Percentiles rank a stretch among this genome's conserved stretches.
Conservation (phyloP, 108 stramenopile genomes). For the Craspedostauros australis region DNA sequence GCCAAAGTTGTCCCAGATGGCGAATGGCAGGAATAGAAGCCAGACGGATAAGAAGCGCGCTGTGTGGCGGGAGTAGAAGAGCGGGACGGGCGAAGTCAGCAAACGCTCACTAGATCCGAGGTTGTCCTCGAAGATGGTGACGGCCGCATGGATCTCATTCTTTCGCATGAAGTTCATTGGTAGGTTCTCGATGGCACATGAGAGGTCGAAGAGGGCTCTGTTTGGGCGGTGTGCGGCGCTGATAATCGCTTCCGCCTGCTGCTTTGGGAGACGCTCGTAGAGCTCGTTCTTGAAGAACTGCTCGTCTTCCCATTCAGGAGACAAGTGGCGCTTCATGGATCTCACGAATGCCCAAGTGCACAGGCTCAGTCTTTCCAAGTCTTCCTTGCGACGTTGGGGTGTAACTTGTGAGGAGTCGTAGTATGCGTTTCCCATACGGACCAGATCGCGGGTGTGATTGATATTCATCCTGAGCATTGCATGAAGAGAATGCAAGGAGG, state of each 20-base stretch:
- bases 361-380: slow-evolving; percentile 39
- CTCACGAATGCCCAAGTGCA: slow-evolving; percentile 74
- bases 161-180: slow-evolving; percentile 68
- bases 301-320: slow-evolving; percentile 62
- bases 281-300: slow-evolving; percentile 38
- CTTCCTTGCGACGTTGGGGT: slow-evolving; percentile 32
- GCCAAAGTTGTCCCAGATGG: slow-evolving; percentile 37
- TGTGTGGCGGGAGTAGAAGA: slow-evolving; percentile 58
- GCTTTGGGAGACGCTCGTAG: slow-evolving; percentile 16
- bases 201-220: slow-evolving; percentile 46
- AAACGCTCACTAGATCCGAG: slow-evolving; percentile 30
- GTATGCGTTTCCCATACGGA: slow-evolving; percentile 60
- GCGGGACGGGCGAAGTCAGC: slow-evolving; percentile 52
- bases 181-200: slow-evolving; percentile 42
- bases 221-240: slow-evolving; percentile 54
- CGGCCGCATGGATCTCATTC: slow-evolving; percentile 43
- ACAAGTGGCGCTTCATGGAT: slow-evolving; percentile 58
- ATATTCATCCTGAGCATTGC: no score
- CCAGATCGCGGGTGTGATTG: slow-evolving; percentile 69
- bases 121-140: slow-evolving; percentile 44
- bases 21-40: slow-evolving; percentile 51
- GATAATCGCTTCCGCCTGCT: slow-evolving; percentile 40
- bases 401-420: slow-evolving; percentile 28
- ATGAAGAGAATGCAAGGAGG: no score
- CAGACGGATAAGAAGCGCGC: slow-evolving; percentile 57